A percentile compares a stretch with the other conserved stretches of the same genome.
These are phyloP conservation scores for Candida namnaoensis DNA, from an alignment of 805 yeast genomes.

Conservation along the genomic window DNA sequence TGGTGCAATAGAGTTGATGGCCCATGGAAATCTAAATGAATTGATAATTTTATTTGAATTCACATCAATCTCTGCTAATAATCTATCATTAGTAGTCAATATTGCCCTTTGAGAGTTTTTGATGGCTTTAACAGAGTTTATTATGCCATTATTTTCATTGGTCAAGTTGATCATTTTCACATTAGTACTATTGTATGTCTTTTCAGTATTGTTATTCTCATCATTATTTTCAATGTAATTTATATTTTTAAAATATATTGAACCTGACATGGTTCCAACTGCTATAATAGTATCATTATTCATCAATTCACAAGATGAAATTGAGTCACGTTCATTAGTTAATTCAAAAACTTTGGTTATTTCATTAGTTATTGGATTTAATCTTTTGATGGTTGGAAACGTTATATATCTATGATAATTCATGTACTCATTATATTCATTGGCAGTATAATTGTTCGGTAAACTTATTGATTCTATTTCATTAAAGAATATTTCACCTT, in stretches of 20 bases:
- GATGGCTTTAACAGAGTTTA: slow-evolving; percentile 36
- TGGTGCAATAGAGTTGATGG: slow-evolving; percentile 39
- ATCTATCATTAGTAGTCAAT: slow-evolving; percentile 43
- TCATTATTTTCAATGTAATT: slow-evolving; percentile 6
- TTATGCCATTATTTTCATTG: slow-evolving; percentile 34
- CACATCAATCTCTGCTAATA: slow-evolving; percentile 32
- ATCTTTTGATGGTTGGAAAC: slow-evolving; percentile 11
- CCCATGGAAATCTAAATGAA: slow-evolving; percentile 28
- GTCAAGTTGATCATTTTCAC: background rate
- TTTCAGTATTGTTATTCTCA: slow-evolving; percentile 22
- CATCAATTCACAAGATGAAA: slow-evolving; percentile 35
- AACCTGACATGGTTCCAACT: slow-evolving; percentile 50
- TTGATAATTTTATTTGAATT: slow-evolving; percentile 9
- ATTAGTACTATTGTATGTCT: background rate
- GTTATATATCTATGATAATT: background rate
- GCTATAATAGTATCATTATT: slow-evolving; percentile 31
- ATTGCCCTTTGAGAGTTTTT: slow-evolving; percentile 24
- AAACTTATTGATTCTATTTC: slow-evolving; percentile 1
- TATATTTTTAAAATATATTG: slow-evolving; percentile 28
- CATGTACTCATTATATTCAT: no score
- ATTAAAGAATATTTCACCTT: slow-evolving; percentile 3
- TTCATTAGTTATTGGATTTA: slow-evolving; percentile 19
- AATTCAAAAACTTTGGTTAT: slow-evolving; percentile 25
- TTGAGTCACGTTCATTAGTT: slow-evolving; percentile 21
- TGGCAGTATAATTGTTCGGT: no score